These are phyloP conservation scores for Paraconiothyrium brasiliense DNA, from an alignment of 2,329 filamentous ascomycete species.

Conservation along the genomic window DNA sequence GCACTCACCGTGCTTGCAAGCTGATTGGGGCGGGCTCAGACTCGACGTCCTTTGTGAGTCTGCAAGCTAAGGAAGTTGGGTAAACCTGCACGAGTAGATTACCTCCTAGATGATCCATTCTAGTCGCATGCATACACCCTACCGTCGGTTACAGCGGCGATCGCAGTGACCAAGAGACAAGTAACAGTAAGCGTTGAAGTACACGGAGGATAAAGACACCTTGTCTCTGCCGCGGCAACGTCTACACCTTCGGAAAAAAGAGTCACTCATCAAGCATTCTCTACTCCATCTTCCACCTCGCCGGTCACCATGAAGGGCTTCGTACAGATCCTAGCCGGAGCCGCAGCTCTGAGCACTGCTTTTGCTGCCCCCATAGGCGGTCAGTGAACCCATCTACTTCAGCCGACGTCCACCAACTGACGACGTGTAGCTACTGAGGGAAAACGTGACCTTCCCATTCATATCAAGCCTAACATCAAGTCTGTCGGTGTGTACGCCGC, in stretches of 20 bases:
- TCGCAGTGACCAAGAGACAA: neutral
- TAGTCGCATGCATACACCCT: neutral
- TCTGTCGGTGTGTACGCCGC: neutral
- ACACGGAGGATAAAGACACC: neutral
- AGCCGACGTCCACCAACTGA: neutral
- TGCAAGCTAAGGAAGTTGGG: no score
- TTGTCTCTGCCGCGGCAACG: neutral
- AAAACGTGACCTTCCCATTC: neutral
- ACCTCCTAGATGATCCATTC: no score
- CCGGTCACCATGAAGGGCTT: neutral
- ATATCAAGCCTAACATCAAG: neutral
- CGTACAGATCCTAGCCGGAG: neutral
- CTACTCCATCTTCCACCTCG: neutral
- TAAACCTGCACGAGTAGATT: no score
- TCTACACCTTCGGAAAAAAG: no score
- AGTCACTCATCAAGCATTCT: neutral
- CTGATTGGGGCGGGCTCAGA: no score
- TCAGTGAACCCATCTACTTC: neutral
- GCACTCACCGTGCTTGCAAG: no score
- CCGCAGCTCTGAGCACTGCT: neutral
- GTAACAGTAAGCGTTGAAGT: neutral
- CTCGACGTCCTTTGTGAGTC: no score
- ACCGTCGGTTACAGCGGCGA: neutral
- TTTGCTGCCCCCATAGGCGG: constrained; percentile 2
- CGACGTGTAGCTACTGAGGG: neutral